A percentile compares a stretch with the other conserved stretches of the same genome.
These are phyloP conservation scores for Phytophthora pseudosyringae DNA, from an alignment of 352 stramenopile genomes.

Conservation along the genomic window DNA sequence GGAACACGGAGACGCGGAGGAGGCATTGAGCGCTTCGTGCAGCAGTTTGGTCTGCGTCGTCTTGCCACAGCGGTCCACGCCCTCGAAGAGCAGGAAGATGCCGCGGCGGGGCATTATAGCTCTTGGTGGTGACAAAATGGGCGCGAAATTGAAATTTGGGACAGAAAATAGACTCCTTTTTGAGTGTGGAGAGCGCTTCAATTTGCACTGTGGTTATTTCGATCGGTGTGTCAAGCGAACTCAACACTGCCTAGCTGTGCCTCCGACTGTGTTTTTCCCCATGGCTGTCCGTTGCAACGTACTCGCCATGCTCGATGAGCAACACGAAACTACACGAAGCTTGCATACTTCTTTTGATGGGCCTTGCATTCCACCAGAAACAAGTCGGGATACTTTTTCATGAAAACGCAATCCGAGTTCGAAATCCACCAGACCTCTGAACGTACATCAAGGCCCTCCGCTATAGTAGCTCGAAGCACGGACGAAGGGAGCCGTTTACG, in stretches of 20 bases:
- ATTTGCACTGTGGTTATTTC: too few species aligned
- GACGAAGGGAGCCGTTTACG: constrained; percentile 41
- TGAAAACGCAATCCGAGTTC: constrained; percentile 32
- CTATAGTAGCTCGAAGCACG: constrained; percentile 46
- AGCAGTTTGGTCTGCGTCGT: constrained; percentile 97
- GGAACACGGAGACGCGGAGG: constrained; percentile 17
- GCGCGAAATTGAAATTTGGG: constrained; percentile 2
- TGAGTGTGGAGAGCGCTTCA: too few species aligned
- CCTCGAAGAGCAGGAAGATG: constrained; percentile 99
- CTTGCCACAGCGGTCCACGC: constrained; percentile 99
- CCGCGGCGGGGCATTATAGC: constrained; percentile 72
- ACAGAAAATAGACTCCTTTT: not conserved
- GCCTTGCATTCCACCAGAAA: constrained; percentile 18
- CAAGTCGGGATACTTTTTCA: constrained; percentile 35
- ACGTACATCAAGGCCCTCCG: constrained; percentile 1
- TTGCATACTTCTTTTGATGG: not conserved
- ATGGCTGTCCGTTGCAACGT: too few species aligned
- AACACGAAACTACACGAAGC: not conserved
- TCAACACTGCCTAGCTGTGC: too few species aligned
- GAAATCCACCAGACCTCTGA: constrained; percentile 38
- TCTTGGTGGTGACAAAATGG: not conserved
- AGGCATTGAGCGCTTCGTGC: constrained; percentile 61
- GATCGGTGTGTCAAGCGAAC: too few species aligned
- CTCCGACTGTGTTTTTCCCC: too few species aligned
- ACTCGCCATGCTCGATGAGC: too few species aligned